Evolutionary conservation across 768 basidiomycete species (phyloP).

Genomic region (Amanita phalloides): DNA sequence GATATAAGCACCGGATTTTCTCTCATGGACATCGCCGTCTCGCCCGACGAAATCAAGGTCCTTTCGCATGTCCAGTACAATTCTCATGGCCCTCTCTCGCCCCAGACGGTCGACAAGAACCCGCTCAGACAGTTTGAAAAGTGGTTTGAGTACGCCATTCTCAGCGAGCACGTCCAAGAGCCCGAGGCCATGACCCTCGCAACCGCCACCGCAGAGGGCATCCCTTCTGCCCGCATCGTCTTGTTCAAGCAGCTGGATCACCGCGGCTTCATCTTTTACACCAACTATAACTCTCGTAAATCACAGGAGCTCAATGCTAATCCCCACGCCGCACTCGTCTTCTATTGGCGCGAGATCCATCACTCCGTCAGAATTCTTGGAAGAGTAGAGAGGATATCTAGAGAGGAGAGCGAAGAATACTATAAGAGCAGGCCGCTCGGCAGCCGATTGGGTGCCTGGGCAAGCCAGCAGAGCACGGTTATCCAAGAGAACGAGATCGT

Average conservation of each 20-base stretch:
- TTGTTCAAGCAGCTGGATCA: constrained; percentile 86
- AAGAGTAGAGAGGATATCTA: constrained; percentile 64
- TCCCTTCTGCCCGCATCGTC: constrained; percentile 84
- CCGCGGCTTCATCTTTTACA: constrained; percentile 91
- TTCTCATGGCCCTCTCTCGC: constrained; percentile 51
- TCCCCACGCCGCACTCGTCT: constrained; percentile 71
- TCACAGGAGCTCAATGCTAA: constrained; percentile 70
- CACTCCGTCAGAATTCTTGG: constrained; percentile 80
- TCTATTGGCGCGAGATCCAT: constrained; percentile 87
- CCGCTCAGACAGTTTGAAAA: constrained; percentile 79
- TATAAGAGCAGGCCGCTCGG: constrained; percentile 75
- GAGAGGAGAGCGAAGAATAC: constrained; percentile 73
- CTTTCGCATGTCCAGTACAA: constrained; percentile 71
- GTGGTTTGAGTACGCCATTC: constrained; percentile 71
- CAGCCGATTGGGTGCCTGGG: constrained; percentile 87
- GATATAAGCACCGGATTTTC: background rate
- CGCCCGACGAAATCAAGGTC: constrained; percentile 51
- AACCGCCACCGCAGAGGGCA: constrained; percentile 56
- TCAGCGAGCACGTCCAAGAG: constrained; percentile 50
- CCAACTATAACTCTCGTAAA: constrained; percentile 94
- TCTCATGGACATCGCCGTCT: constrained; percentile 24
- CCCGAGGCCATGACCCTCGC: constrained; percentile 88
- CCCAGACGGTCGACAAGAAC: constrained; percentile 44
- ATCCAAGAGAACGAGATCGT: constrained; percentile 67
- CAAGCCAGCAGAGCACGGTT: constrained; percentile 77